phyloP scores from a whole-genome alignment of 768 basidiomycete species.

The Lactarius sp. region DNA sequence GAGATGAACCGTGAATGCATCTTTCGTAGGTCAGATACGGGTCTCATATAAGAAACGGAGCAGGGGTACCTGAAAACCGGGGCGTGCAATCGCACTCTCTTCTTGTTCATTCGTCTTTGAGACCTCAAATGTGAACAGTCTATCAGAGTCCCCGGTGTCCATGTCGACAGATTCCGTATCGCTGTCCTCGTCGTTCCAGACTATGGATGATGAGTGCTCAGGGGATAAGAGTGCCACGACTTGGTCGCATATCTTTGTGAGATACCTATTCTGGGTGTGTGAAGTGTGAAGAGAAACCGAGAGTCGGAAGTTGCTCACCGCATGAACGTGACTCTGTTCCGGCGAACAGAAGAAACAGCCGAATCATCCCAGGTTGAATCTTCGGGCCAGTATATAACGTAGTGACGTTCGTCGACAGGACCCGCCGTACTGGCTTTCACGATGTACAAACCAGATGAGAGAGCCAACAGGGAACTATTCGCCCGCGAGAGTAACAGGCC shows the following conservation, averaged over 20 bases:
- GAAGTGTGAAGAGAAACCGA: neutral
- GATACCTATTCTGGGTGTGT: conserved; percentile 19
- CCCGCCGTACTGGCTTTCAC: no score
- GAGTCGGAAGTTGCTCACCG: conserved; percentile 35
- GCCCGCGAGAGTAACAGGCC: no score
- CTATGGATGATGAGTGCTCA: conserved; percentile 41
- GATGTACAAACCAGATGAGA: no score
- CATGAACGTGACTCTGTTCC: conserved; percentile 59
- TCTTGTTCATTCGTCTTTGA: no score
- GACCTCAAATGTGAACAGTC: conserved; percentile 48
- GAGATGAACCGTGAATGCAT: neutral
- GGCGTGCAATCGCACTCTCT: no score
- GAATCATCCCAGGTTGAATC: no score
- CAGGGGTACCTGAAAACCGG: conserved; percentile 35
- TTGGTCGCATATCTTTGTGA: no score
- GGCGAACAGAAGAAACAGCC: conserved; percentile 28
- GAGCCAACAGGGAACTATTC: no score
- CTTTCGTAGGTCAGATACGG: neutral
- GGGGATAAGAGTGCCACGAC: conserved; percentile 41
- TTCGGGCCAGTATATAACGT: no score
- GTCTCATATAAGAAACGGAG: neutral
- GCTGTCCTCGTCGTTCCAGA: conserved; percentile 38
- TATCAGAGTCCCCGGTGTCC: conserved; percentile 35
- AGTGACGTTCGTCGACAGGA: no score
- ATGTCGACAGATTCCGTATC: conserved; percentile 9